Percentiles rank a stretch among this genome's conserved stretches.
Evolutionary conservation across 164 flowering plant genomes (phyloP).

Genomic region (Buxus sempervirens): DNA sequence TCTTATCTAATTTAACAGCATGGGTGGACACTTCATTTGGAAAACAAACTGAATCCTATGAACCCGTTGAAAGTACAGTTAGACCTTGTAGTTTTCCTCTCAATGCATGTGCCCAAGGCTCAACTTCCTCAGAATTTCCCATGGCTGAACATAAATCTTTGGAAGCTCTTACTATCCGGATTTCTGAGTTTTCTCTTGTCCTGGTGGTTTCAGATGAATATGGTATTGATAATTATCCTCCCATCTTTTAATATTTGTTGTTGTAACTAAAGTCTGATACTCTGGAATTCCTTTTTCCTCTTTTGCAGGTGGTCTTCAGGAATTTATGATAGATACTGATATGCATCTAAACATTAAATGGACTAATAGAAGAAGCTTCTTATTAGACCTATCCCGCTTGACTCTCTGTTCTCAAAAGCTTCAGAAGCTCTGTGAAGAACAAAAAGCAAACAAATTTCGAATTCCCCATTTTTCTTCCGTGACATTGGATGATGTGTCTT

Average conservation of each 20-base stretch:
- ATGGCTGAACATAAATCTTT: conserved; percentile 21
- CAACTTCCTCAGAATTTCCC: conserved; percentile 6
- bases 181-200: conserved; percentile 47
- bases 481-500: conserved; percentile 19
- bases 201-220: conserved; percentile 49
- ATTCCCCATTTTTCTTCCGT: conserved; percentile 45
- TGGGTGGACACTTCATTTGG: conserved; percentile 14
- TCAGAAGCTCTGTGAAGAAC: conserved; percentile 18
- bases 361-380: conserved; percentile 33
- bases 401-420: conserved; percentile 49
- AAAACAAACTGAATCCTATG: conserved; percentile 21
- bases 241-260: conserved; percentile 1
- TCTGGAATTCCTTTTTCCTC: conserved; percentile 6
- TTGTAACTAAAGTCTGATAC: not conserved
- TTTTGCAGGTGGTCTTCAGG: conserved; percentile 57
- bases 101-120: conserved; percentile 15
- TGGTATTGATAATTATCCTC: conserved; percentile 36
- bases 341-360: conserved; percentile 34
- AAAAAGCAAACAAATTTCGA: conserved; percentile 22
- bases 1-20: conserved; percentile 23
- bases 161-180: conserved; percentile 36
- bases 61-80: conserved; percentile 15
- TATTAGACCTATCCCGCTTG: conserved; percentile 45
- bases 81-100: conserved; percentile 10
- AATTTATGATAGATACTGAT: conserved; percentile 52